Conservation (phyloP, 768 basidiomycete genomes). For the Tremella fuciformis region DNA sequence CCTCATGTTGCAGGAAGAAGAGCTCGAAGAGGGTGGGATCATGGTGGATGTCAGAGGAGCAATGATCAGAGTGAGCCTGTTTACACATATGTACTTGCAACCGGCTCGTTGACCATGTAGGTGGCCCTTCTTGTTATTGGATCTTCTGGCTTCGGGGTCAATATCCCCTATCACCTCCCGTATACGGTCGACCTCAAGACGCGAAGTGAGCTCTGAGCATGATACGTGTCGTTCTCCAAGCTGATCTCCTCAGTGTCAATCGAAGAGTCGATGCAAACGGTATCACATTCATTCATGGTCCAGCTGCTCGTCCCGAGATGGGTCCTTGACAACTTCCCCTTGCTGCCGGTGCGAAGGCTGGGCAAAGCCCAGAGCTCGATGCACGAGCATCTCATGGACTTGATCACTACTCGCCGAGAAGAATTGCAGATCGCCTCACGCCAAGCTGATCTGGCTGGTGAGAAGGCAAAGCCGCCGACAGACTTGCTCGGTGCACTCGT, state of each 20-base stretch:
- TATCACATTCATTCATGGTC: conserved; percentile 1
- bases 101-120: conserved; percentile 2
- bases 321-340: conserved; percentile 18
- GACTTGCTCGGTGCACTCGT: conserved; percentile 33
- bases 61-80: conserved; percentile 23
- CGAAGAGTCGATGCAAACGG: too few species aligned
- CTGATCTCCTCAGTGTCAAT: background rate
- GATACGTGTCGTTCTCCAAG: background rate
- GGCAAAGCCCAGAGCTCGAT: conserved; percentile 21
- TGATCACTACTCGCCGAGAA: conserved; percentile 17
- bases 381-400: conserved; percentile 14
- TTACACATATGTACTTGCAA: too few species aligned
- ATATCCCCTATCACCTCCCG: conserved; percentile 20
- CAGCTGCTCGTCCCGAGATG: conserved; percentile 22
- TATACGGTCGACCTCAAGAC: conserved; percentile 2
- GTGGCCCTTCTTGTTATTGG: conserved; percentile 30
- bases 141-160: conserved; percentile 13
- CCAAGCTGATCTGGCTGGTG: background rate
- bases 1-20: conserved; percentile 18
- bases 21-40: conserved; percentile 16
- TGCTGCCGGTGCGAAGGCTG: conserved; percentile 12
- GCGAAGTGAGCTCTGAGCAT: background rate
- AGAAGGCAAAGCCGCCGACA: conserved; percentile 17
- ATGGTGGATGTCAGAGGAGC: conserved; percentile 10
- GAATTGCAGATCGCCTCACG: conserved; percentile 4